Evolutionary conservation across 2,329 filamentous ascomycete genomes (phyloP).

Genomic region (Onygena corvina): DNA sequence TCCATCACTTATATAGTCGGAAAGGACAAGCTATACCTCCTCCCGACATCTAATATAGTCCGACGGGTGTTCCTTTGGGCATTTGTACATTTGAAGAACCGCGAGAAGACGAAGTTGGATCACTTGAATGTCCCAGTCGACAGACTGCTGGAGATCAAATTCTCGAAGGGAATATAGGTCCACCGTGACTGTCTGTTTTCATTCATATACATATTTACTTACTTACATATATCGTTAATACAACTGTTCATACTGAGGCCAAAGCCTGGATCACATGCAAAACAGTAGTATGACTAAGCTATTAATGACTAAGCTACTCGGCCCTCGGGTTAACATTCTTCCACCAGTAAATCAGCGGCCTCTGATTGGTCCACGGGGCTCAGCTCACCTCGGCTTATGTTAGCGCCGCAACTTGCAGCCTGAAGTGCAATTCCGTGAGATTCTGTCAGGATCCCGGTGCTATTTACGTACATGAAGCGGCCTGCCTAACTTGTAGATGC

Average conservation of each 20-base stretch:
- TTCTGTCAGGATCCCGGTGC: too few relatives aligned
- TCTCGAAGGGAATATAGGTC: conserved; percentile 29
- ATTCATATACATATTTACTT: not conserved
- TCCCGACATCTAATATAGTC: conserved; percentile 20
- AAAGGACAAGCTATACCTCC: conserved; percentile 31
- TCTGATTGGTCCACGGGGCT: not conserved
- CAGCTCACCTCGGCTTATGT: conserved; percentile 1
- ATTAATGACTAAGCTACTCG: not conserved
- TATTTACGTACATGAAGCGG: not conserved
- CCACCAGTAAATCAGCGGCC: not conserved
- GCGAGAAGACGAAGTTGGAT: conserved; percentile 29
- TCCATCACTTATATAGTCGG: conserved; percentile 38
- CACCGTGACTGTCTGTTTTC: not conserved
- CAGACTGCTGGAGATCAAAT: conserved; percentile 32
- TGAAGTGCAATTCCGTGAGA: too few relatives aligned
- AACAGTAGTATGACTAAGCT: too few relatives aligned
- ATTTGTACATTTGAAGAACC: conserved; percentile 31
- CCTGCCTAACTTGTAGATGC: too few relatives aligned
- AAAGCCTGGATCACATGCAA: not conserved
- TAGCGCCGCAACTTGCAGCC: too few relatives aligned
- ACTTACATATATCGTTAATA: too few relatives aligned
- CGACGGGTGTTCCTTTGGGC: conserved; percentile 21
- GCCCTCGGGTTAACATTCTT: not conserved
- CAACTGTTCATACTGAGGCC: too few relatives aligned
- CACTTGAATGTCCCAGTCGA: conserved; percentile 29